Conservation (phyloP, 495 filamentous ascomycete species). For the Trichoderma asperelloides region DNA sequence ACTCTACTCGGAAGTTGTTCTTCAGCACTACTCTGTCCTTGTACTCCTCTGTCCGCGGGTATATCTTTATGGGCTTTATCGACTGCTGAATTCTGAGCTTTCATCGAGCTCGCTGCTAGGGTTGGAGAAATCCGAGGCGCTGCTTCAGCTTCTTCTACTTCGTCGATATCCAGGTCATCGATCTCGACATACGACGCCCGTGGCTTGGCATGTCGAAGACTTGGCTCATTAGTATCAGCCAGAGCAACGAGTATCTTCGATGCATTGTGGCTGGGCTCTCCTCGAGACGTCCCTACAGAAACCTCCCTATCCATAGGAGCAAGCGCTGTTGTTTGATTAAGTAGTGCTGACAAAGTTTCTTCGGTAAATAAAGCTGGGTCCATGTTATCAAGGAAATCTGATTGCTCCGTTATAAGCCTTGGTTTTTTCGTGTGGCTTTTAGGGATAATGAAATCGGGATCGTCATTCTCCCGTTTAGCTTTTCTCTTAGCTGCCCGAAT, state of each 20-base stretch:
- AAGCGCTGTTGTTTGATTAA: neutral
- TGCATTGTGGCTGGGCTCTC: neutral
- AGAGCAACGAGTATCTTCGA: neutral
- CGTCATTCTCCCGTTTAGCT: conserved; percentile 35
- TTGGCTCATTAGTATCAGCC: conserved; percentile 23
- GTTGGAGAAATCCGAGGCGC: neutral
- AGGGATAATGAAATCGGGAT: conserved; percentile 36
- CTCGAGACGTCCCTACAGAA: neutral
- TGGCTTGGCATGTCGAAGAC: conserved; percentile 37
- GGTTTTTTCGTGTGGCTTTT: conserved; percentile 31
- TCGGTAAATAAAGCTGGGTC: conserved; percentile 27
- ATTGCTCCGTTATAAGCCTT: conserved; percentile 14
- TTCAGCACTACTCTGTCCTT: neutral
- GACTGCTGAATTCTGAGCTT: neutral
- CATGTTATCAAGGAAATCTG: conserved; percentile 28
- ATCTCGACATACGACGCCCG: conserved; percentile 31
- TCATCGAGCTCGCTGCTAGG: neutral
- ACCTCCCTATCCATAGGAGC: neutral
- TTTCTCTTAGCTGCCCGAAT: conserved; percentile 36
- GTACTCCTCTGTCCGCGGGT: neutral
- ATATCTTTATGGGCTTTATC: neutral
- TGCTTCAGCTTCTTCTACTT: conserved; percentile 1
- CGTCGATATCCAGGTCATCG: conserved; percentile 17
- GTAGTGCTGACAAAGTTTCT: neutral
- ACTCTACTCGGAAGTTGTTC: neutral